Percentiles rank a stretch among this genome's conserved stretches.
These are phyloP conservation scores for Dichotomopilus funicola DNA, from an alignment of 2,329 filamentous ascomycete species.

Conservation along the genomic window DNA sequence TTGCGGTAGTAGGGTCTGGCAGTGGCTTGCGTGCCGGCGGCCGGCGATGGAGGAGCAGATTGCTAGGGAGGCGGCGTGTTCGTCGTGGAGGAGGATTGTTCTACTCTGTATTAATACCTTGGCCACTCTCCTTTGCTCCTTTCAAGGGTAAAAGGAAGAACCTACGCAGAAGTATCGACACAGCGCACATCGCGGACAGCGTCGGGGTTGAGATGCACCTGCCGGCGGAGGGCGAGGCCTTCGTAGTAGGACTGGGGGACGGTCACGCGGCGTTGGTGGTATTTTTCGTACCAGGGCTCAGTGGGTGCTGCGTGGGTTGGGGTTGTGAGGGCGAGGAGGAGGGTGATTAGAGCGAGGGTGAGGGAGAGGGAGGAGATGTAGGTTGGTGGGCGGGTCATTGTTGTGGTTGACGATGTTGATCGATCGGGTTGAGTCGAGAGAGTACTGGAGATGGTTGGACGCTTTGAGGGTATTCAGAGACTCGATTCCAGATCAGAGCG, in stretches of 20 bases:
- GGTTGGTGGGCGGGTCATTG: background rate
- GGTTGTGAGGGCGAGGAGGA: conserved; percentile 20
- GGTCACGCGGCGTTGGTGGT: conserved; percentile 31
- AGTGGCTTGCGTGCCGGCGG: conserved; percentile 34
- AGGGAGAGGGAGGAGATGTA: conserved; percentile 32
- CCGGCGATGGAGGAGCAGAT: conserved; percentile 51
- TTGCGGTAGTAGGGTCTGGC: conserved; percentile 37
- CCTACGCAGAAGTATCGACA: conserved; percentile 37
- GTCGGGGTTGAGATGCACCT: conserved; percentile 34
- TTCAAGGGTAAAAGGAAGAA: no score
- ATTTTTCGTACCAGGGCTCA: conserved; percentile 22
- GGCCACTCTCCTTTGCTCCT: no score
- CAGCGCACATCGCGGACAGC: conserved; percentile 37
- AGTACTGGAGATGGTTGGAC: background rate
- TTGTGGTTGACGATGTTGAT: background rate
- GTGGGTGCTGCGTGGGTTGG: conserved; percentile 30
- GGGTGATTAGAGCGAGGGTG: no score
- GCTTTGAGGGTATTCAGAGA: no score
- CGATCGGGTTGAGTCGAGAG: background rate
- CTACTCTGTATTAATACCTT: no score
- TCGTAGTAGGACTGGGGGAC: conserved; percentile 40
- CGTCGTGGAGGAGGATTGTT: conserved; percentile 43
- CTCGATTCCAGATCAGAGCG: no score
- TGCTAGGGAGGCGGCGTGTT: conserved; percentile 55
- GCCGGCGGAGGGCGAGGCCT: conserved; percentile 36